Base-by-base conservation (phyloP, 768 basidiomycete species). In the Auricularia sp. region DNA sequence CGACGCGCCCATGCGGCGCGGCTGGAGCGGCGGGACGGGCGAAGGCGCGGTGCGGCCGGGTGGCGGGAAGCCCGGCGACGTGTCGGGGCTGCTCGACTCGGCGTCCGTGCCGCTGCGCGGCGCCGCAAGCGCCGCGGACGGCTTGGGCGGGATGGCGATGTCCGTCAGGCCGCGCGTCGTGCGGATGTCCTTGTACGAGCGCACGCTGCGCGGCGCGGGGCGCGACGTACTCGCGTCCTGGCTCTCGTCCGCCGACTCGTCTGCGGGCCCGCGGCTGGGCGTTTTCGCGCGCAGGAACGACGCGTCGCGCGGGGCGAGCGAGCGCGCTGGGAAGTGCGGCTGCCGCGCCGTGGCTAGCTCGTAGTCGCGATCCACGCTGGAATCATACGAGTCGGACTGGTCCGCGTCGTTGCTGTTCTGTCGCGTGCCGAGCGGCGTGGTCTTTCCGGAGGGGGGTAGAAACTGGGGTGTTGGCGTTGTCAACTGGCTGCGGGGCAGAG, bases 131-230 rank as follows among this genome's bases (percentile, higher is more conserved):
- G 70, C 64, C 23, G 71, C 70, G 59, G 71, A 69, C 64, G 71
- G 66, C 35, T 65, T 60, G 2, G 74, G 68, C 36, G 78, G 77
- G 11, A 78, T 79, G 62, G 77, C 75, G 39, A 80, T 77, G 64
- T 79, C 72, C 1, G 76, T 75, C 7, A 76, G 70, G 65, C 77
- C 70, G 36, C 71, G 72, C 59, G 59, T 70, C 2, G 72, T 69
- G n/a, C 74, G 68, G 4, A 74, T 67, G 59, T 75, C 74, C 2
- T 62, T 34, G 44, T 66, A 66, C 36, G n/a, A 21, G 21, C 47
- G 7, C 12, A 58, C 51, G 54, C 39, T 63, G 29, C 58, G 42
- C 6, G 14, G 56, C 5, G 56, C 14, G 23, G 29, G 29, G 6
- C 29, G 34, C 23, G 29, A 23, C 14, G 14, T 35, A 29, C 34